Conservation (phyloP, 78 protist species). For the Emiliania huxleyi region DNA sequence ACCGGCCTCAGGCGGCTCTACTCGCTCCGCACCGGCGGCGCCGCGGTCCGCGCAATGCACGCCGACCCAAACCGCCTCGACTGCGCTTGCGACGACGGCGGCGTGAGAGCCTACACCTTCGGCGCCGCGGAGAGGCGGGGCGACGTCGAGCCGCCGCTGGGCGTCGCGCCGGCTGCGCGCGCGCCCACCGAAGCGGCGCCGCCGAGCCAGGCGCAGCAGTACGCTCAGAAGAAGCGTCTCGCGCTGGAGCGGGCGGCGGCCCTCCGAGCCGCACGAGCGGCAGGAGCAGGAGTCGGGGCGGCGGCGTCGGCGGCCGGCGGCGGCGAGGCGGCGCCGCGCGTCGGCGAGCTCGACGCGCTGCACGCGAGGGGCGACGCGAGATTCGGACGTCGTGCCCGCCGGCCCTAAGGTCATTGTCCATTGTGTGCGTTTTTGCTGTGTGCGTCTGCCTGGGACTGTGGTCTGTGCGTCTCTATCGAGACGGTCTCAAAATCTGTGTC, state of each 20-base stretch:
- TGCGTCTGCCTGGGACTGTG: too few relatives aligned
- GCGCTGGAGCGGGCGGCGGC: conserved; percentile 2
- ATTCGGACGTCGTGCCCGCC: not conserved
- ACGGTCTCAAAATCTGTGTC: too few relatives aligned
- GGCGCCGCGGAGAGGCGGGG: too few relatives aligned
- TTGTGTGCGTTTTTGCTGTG: too few relatives aligned
- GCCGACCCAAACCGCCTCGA: not conserved
- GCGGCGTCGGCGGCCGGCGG: not conserved
- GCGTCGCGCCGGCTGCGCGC: not conserved
- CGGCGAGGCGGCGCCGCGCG: not conserved
- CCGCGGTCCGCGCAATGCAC: conserved; percentile 16
- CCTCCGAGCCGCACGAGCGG: not conserved
- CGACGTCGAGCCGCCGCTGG: not conserved
- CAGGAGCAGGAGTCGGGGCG: not conserved
- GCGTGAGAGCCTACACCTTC: not conserved
- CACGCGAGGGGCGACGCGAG: not conserved
- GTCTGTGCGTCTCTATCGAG: too few relatives aligned
- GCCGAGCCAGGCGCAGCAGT: not conserved
- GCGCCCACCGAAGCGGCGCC: not conserved
- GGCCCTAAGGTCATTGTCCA: not conserved
- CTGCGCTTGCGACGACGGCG: conserved; percentile 52
- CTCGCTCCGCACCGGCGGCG: conserved; percentile 30
- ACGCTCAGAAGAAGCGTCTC: not conserved
- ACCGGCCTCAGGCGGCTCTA: too few relatives aligned
- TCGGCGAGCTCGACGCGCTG: not conserved